Conservation (phyloP, 352 stramenopile genomes). For the Pythium brachiatum region DNA sequence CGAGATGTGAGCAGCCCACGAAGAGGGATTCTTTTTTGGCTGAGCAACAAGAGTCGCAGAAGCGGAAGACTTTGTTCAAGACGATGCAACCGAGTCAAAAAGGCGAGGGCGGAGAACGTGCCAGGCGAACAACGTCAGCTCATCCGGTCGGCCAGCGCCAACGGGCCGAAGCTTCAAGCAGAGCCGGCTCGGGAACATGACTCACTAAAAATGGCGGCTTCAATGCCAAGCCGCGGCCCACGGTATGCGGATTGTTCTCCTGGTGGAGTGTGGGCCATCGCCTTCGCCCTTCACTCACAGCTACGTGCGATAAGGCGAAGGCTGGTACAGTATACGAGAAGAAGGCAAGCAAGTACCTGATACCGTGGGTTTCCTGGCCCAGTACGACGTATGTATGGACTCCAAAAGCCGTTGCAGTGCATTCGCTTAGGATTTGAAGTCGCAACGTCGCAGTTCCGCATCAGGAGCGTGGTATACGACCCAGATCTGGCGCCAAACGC, state of each 20-base stretch:
- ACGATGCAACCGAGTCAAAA: background rate
- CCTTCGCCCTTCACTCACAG: no score
- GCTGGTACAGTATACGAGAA: no score
- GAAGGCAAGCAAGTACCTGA: no score
- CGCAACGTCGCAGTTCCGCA: background rate
- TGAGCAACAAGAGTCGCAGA: background rate
- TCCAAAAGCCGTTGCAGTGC: background rate
- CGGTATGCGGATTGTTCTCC: background rate
- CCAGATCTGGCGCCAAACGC: background rate
- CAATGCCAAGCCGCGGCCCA: background rate
- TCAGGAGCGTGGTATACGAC: background rate
- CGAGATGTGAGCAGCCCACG: background rate
- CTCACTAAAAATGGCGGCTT: background rate
- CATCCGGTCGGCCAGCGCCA: background rate
- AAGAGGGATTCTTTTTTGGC: slow-evolving; percentile 1
- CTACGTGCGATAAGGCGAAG: no score
- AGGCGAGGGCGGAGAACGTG: background rate
- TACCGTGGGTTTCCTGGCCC: no score
- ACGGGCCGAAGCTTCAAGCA: background rate
- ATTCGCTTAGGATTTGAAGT: background rate
- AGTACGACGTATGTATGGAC: no score
- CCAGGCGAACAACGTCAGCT: background rate
- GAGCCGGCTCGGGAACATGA: background rate
- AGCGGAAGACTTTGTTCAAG: background rate
- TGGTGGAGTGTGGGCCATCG: background rate